phyloP scores from a whole-genome alignment of 1,139 yeast species.

The Pichia terricola region DNA sequence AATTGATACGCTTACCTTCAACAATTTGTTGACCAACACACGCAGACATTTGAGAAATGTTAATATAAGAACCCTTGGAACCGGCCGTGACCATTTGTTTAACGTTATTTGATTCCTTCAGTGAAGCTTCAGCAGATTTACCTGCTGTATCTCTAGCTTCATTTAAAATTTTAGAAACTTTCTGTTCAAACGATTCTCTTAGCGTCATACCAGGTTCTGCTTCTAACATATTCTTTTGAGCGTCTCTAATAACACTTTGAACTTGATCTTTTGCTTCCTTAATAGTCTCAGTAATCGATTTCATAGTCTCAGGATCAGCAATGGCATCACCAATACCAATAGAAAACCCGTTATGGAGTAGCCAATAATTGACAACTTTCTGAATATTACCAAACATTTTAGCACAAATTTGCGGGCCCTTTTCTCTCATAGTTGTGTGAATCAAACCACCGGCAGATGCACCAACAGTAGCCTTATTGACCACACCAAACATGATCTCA shows the following conservation, averaged over 20 bases:
- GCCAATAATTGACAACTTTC: slow-evolving; percentile 93
- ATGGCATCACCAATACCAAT: slow-evolving; percentile 99
- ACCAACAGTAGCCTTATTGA: slow-evolving; percentile 96
- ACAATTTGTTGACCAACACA: slow-evolving; percentile 99
- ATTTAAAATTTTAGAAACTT: slow-evolving; percentile 88
- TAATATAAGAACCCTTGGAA: slow-evolving; percentile 97
- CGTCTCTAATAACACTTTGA: slow-evolving; percentile 84
- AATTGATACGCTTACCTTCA: slow-evolving; percentile 98
- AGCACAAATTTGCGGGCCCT: slow-evolving; percentile 87
- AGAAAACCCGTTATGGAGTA: slow-evolving; percentile 91
- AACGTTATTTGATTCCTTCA: slow-evolving; percentile 89
- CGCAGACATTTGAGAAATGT: slow-evolving; percentile 99
- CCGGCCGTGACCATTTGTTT: slow-evolving; percentile 99
- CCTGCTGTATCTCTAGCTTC: slow-evolving; percentile 99
- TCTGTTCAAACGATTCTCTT: slow-evolving; percentile 96
- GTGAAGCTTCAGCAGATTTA: slow-evolving; percentile 92
- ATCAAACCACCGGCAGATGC: slow-evolving; percentile 97
- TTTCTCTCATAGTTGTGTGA: slow-evolving; percentile 95
- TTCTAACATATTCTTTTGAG: slow-evolving; percentile 77
- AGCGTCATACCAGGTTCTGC: slow-evolving; percentile 99
- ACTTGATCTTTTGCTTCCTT: slow-evolving; percentile 89
- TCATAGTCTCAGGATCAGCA: slow-evolving; percentile 96
- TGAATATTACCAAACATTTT: slow-evolving; percentile 87
- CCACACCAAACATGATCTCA: slow-evolving; percentile 93
- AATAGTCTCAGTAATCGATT: slow-evolving; percentile 83